A percentile compares a stretch with the other conserved stretches of the same genome.
phyloP scores from a whole-genome alignment of 176 grass and related monocot genomes.

The Paspalum vaginatum region DNA sequence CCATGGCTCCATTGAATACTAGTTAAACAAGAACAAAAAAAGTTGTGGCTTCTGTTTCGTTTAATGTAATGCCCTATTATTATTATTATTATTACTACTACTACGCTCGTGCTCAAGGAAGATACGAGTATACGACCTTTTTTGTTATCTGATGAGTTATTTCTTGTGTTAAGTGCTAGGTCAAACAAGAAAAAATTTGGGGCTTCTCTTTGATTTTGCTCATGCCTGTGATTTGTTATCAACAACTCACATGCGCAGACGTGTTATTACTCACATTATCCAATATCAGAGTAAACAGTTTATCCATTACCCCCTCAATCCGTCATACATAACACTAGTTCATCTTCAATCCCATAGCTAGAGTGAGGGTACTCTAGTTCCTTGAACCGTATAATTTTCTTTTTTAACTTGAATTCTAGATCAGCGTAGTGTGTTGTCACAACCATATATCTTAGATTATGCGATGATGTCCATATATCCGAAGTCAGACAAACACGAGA shows the following conservation, averaged over 20 bases:
- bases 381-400: neutral
- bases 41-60: no score
- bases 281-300: neutral
- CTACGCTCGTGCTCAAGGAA: no score
- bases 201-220: no score
- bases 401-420: neutral
- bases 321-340: neutral
- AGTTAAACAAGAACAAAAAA: no score
- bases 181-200: no score
- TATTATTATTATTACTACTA: no score
- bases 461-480: neutral
- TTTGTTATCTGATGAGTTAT: no score
- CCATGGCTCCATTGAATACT: no score
- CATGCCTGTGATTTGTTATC: neutral
- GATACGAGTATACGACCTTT: no score
- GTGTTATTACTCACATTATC: neutral
- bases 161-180: no score
- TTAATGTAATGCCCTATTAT: no score
- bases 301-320: neutral
- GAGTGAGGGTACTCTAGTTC: neutral
- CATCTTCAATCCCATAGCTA: neutral
- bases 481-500: neutral
- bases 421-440: neutral
- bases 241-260: neutral
- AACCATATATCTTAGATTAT: slow-evolving; percentile 6